phyloP scores from a whole-genome alignment of 768 basidiomycete genomes.

The Kwoniella pini region DNA sequence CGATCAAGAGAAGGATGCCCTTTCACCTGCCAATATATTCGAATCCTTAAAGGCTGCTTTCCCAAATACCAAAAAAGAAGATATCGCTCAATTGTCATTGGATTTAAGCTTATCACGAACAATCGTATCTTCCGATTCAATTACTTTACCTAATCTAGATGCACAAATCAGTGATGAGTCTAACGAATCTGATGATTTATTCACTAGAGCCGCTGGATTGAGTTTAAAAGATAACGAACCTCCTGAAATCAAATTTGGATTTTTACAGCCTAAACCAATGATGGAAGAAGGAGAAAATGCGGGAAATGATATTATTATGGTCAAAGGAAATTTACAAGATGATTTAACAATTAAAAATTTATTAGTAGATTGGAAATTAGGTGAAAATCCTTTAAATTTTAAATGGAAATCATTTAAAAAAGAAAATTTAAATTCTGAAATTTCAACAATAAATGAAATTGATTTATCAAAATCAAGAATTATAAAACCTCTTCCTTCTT shows the following conservation, averaged over 20 bases:
- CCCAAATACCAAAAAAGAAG: background rate
- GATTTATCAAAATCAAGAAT: conserved; percentile 8
- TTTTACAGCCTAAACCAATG: conserved; percentile 5
- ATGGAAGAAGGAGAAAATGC: background rate
- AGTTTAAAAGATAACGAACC: conserved; percentile 25
- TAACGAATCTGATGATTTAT: conserved; percentile 20
- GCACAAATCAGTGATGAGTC: background rate
- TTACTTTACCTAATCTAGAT: background rate
- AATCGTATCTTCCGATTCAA: conserved; percentile 20
- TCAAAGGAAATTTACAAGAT: too few relatives aligned
- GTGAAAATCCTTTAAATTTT: conserved; percentile 2
- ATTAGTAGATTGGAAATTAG: conserved; percentile 15
- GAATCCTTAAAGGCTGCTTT: background rate
- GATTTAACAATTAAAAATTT: conserved; percentile 10
- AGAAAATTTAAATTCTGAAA: background rate
- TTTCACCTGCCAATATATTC: background rate
- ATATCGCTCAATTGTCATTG: conserved; percentile 12
- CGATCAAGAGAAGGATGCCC: background rate
- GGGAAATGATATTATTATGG: too few relatives aligned
- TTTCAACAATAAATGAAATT: background rate
- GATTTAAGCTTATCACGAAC: conserved; percentile 24
- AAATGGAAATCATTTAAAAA: conserved; percentile 13
- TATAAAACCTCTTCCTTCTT: conserved; percentile 23
- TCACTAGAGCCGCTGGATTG: conserved; percentile 26
- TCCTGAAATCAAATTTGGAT: conserved; percentile 3